Base-by-base conservation (phyloP, 306 rosid genomes). In the Boehmeria nivea region DNA sequence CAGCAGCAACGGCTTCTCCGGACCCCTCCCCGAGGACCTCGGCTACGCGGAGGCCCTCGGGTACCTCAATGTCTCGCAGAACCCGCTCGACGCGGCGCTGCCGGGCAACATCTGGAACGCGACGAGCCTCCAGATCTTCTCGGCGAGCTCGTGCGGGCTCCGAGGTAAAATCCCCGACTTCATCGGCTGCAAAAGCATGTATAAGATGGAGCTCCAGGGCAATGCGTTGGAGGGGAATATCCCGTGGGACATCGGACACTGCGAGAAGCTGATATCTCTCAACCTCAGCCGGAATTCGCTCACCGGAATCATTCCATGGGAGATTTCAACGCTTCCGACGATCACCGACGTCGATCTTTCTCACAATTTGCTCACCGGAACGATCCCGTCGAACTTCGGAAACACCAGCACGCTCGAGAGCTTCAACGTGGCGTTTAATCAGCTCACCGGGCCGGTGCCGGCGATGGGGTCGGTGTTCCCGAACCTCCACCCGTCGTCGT, bases 261-360 rank as follows among this genome's bases (percentile, higher is more conserved):
- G 99, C 50, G 86, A 80, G 55, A 82, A 75, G 67, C 75, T 91
- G 10, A 43, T 84, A 14, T 54, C 43, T 38, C 45, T 91, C 23
- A 87, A 87, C 23, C 69, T 91, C 1, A 82, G 95, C 59, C 49
- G 72, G 5, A 91, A 91, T 72, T 66, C 76, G 0, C 85, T 91
- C 51, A 77, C 89, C 33, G 96, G 99, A 11, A 91, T 83, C 19
- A 91, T 91, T 7, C 99, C 99, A 1, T 80, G 89, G 94, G 99
- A 91, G 61, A 87, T 91, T 58, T 87, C 96, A 0, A 57, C 80
- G 12, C 81, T 91, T 0, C 96, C 95, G 2, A 73, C 78, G 4
- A 83, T 91, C 70, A 87, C 89, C 56, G 85, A 69, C 71, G 84
- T 91, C 26, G 99, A 91, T 44, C 89, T 91, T 53, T 84, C 96